A percentile compares a stretch with the other conserved stretches of the same genome.
phyloP scores from a whole-genome alignment of 1,139 yeast species.

The Taphrina confusa region DNA sequence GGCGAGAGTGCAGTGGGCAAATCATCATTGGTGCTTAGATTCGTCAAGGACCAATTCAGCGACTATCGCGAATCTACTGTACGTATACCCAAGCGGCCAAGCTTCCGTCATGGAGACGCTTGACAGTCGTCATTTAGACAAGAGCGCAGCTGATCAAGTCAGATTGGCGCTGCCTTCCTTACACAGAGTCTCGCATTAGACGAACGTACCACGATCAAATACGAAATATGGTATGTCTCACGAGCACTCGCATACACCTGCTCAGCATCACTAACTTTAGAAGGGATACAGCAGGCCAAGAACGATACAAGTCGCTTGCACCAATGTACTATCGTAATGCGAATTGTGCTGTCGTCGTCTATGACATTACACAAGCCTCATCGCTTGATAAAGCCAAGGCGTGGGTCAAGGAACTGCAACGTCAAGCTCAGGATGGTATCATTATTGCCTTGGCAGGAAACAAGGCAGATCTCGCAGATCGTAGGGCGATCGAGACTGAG shows the following conservation, averaged over 20 bases:
- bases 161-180: constrained; percentile 71
- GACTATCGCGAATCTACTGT: constrained; percentile 93
- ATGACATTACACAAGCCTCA: constrained; percentile 61
- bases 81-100: no score
- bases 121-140: no score
- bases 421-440: constrained; percentile 80
- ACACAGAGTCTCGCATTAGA: constrained; percentile 80
- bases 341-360: constrained; percentile 84
- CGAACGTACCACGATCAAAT: constrained; percentile 54
- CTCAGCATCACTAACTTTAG: not conserved
- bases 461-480: constrained; percentile 66
- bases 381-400: constrained; percentile 87
- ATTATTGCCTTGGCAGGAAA: constrained; percentile 85
- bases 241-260: not conserved
- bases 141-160: constrained; percentile 55
- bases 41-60: constrained; percentile 91
- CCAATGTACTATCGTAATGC: constrained; percentile 92
- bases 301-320: constrained; percentile 81
- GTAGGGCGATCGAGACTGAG: constrained; percentile 57
- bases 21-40: constrained; percentile 74
- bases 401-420: constrained; percentile 93
- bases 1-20: constrained; percentile 98
- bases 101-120: no score
- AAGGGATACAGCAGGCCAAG: constrained; percentile 95
- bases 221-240: constrained; percentile 51